phyloP scores from a whole-genome alignment of 2,329 filamentous ascomycete genomes.

The Epichloe aotearoae region DNA sequence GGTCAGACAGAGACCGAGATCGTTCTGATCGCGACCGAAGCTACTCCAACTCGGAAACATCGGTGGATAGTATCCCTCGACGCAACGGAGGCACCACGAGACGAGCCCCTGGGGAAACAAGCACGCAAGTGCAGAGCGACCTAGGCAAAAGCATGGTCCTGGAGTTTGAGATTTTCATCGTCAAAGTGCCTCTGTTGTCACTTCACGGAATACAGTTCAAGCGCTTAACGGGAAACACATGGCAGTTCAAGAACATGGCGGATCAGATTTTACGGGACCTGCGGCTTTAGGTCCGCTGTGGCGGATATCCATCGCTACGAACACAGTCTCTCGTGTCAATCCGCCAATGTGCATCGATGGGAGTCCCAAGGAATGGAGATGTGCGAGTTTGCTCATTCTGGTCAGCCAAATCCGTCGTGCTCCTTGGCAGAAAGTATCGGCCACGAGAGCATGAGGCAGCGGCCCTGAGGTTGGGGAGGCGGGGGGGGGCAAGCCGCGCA shows the following conservation, averaged over 20 bases:
- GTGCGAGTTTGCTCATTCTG: not conserved
- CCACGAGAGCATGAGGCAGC: not conserved
- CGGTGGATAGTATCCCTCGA: conserved; percentile 57
- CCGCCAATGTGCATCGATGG: not conserved
- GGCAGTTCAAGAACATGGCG: conserved; percentile 98
- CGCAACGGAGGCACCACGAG: conserved; percentile 35
- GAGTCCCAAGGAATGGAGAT: not conserved
- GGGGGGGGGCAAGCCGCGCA: not conserved
- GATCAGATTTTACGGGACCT: conserved; percentile 86
- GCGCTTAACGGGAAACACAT: conserved; percentile 86
- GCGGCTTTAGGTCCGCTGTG: conserved; percentile 45
- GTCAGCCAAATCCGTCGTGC: not conserved
- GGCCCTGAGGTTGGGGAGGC: not conserved
- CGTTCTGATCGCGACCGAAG: conserved; percentile 43
- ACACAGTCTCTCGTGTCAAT: not conserved
- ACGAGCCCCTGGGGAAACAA: conserved; percentile 69
- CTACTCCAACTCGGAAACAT: conserved; percentile 78
- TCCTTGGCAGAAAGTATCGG: not conserved
- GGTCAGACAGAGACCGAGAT: conserved; percentile 19
- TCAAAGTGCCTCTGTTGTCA: conserved; percentile 88
- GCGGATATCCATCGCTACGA: not conserved
- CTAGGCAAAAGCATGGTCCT: conserved; percentile 73
- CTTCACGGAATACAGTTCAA: conserved; percentile 98
- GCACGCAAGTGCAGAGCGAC: conserved; percentile 82
- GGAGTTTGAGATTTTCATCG: conserved; percentile 91